Evolutionary conservation across 257 asterid genomes (phyloP).

Genomic region (Scutellaria baicalensis): DNA sequence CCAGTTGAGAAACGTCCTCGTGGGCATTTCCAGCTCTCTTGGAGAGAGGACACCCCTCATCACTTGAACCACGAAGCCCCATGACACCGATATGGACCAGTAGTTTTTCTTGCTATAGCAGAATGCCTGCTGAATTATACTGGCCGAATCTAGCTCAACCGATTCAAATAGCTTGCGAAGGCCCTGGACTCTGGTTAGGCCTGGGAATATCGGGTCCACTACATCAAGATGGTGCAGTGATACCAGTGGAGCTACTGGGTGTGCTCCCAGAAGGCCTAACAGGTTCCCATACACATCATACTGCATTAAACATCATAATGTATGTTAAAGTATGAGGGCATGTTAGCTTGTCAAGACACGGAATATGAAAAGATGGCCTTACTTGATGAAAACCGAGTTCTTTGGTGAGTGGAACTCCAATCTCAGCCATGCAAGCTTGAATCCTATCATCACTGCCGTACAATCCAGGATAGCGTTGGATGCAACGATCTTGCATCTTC

Average conservation of each 20-base stretch:
- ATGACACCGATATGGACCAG: conserved; percentile 74
- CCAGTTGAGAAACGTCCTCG: conserved; percentile 81
- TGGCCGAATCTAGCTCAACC: conserved; percentile 50
- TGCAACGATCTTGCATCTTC: conserved; percentile 76
- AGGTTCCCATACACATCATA: conserved; percentile 91
- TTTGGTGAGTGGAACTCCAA: conserved; percentile 78
- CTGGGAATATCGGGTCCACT: conserved; percentile 77
- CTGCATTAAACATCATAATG: conserved; percentile 28
- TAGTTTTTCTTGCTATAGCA: conserved; percentile 56
- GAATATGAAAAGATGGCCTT: not conserved
- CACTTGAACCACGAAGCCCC: conserved; percentile 82
- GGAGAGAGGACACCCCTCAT: conserved; percentile 67
- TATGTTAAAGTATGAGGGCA: not conserved
- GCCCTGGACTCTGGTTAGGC: conserved; percentile 35
- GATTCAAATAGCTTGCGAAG: conserved; percentile 44
- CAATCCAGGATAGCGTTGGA: conserved; percentile 63
- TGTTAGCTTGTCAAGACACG: not conserved
- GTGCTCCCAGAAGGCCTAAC: conserved; percentile 79
- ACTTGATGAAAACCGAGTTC: conserved; percentile 90
- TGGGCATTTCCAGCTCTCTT: conserved; percentile 74
- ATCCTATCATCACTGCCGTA: conserved; percentile 82
- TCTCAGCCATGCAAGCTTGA: conserved; percentile 87
- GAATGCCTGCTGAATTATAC: conserved; percentile 74
- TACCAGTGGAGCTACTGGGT: conserved; percentile 73
- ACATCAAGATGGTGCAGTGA: conserved; percentile 90